Evolutionary conservation across 495 filamentous ascomycete genomes (phyloP).

Genomic region (Choiromyces venosus): DNA sequence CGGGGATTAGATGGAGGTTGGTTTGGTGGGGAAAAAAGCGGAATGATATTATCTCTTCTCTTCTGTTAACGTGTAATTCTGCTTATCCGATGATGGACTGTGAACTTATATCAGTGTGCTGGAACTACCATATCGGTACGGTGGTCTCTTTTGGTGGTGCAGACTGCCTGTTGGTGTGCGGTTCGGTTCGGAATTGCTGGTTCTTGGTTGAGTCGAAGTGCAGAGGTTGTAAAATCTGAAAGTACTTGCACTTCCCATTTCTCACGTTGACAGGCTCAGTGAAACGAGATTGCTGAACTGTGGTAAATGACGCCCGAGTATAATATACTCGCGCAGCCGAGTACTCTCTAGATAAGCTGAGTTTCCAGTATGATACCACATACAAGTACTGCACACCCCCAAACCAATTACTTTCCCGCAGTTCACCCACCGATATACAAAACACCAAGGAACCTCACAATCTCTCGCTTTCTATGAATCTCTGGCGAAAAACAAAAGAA

Average conservation of each 20-base stretch:
- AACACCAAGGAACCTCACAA: neutral
- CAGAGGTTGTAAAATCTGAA: neutral
- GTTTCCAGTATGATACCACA: neutral
- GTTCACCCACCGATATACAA: neutral
- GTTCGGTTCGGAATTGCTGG: neutral
- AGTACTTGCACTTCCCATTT: neutral
- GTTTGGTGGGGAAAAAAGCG: neutral
- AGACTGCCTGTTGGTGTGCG: neutral
- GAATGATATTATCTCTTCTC: neutral
- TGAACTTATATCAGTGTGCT: neutral
- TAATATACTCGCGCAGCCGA: too few relatives aligned
- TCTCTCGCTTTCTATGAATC: too few relatives aligned
- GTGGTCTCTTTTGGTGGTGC: neutral
- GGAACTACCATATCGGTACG: neutral
- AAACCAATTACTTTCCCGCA: neutral
- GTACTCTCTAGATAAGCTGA: neutral
- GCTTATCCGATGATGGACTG: neutral
- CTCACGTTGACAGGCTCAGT: neutral
- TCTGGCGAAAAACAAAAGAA: too few relatives aligned
- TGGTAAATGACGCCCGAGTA: too few relatives aligned
- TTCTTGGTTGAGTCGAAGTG: neutral
- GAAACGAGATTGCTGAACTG: neutral
- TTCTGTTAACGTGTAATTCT: neutral
- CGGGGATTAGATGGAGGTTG: neutral
- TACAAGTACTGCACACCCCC: neutral